Evolutionary conservation across 768 basidiomycete genomes (phyloP), one percentile per base, ranked within the genome.

Genomic region (Rickenella mellea): DNA sequence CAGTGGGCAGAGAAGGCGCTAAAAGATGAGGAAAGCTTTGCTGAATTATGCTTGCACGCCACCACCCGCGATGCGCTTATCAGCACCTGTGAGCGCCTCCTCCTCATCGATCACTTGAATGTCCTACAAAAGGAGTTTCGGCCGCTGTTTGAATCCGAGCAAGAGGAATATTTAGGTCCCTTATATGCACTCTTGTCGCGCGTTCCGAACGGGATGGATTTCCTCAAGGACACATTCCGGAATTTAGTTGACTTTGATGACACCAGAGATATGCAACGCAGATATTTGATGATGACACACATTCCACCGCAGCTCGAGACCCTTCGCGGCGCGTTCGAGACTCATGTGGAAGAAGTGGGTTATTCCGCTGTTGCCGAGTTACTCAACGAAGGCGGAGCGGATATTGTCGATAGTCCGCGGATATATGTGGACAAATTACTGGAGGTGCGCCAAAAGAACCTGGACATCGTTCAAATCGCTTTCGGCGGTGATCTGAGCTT

Each of bases 81-180:
- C 59, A 73, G 63, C 55, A 83, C 78, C 64, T 96, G 93, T 69
- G 94, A 98, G 59, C 77, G 84, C 47, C 85, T 89, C 22, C 80
- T 98, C 50, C 92, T 98, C 53, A 76, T 83, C 44, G 83, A 83
- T 49, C 92, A 94, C 55, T 69, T 80, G 36, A 73, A 78, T 45
- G 62, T 81, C 32, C 84, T 98, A 80, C 87, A 84, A 81, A 88
- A 93, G 46, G 89, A 80, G 61, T 97, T 98, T 70, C 90, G 93
- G 60, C 68, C 67, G 20, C 62, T 92, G 39, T 78, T 93, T 50
- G 93, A 97, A 58, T 90, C 74, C 59, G 94, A 97, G 62, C 88
- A 92, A 61, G 84, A 91, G 44, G 87, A 92, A 60, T 94, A 98
- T 55, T 69, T 98, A 32, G 89, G 89, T 51, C 76, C 93, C 30